A percentile compares a stretch with the other conserved stretches of the same genome.
phyloP scores from a whole-genome alignment of 2,329 filamentous ascomycete genomes.

The Scleromitrula shiraiana region DNA sequence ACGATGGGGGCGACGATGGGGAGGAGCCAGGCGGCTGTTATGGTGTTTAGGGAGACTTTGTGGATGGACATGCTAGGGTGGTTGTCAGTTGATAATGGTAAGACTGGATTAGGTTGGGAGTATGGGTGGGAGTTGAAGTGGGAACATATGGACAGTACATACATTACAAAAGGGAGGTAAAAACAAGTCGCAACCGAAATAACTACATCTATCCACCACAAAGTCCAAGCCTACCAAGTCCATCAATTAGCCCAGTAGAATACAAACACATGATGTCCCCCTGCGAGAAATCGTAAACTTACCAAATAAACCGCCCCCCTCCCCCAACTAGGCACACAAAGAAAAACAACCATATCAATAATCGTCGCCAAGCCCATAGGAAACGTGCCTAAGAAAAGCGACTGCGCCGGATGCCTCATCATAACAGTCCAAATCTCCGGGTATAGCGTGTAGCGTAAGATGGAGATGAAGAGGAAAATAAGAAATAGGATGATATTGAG shows the following conservation, averaged over 20 bases:
- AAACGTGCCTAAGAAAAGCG: slow-evolving; percentile 59
- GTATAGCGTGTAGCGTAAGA: slow-evolving; percentile 56
- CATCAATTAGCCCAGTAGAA: no score
- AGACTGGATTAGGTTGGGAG: not conserved
- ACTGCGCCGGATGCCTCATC: slow-evolving; percentile 58
- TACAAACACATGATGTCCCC: no score
- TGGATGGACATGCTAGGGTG: slow-evolving; percentile 23
- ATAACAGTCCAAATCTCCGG: slow-evolving; percentile 59
- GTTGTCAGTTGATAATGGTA: slow-evolving; percentile 9
- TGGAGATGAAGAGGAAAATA: slow-evolving; percentile 44
- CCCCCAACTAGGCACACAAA: slow-evolving; percentile 55
- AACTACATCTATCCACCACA: slow-evolving; percentile 51
- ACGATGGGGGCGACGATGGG: slow-evolving; percentile 62
- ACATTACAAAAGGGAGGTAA: slow-evolving; percentile 50
- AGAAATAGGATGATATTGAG: slow-evolving; percentile 52
- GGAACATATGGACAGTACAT: no score
- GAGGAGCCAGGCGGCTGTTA: slow-evolving; percentile 58
- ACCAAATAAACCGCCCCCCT: slow-evolving; percentile 43
- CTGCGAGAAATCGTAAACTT: no score
- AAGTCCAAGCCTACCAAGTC: slow-evolving; percentile 38
- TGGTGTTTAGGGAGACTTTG: slow-evolving; percentile 42
- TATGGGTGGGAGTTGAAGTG: not conserved
- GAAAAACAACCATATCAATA: slow-evolving; percentile 54
- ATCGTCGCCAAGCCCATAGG: slow-evolving; percentile 64
- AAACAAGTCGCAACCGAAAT: slow-evolving; percentile 47